Evolutionary conservation across 1,139 yeast genomes (phyloP), one percentile per base, ranked within the genome.

Genomic region (Hansenula sp.): DNA sequence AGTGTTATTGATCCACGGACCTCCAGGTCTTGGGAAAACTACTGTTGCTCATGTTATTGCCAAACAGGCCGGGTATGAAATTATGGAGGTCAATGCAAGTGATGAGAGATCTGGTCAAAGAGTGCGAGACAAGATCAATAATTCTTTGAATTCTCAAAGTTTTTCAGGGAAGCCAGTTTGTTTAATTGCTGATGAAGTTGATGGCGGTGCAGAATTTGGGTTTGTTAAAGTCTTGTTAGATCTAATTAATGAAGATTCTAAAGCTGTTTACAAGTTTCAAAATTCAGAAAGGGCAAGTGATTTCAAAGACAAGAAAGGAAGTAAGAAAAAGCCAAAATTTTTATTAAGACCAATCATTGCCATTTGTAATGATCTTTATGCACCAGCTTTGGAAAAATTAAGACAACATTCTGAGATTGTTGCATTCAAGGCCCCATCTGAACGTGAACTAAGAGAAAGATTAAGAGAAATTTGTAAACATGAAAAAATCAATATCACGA

Each of bases 21-120:
- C 97, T 0, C 91, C 96, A 1, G 99, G 99, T 1, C 75, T 87
- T n/a, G 99, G 99, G 7, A 93, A 93, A 61, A 93, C 99, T 0
- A 80, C 95, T 0, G 83, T 90, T 3, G 90, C 94, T 0, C 96
- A 91, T 61, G 76, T 89, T 2, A 75, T 90, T 33, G 96, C 96
- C 5, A 75, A 74, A 41, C 96, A 88, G 52, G 77, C 87, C 39
- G 96, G 96, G 0, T 93, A 85, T 60, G 79, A 81, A 40, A 77
- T 87, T 0, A 76, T 86, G 55, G 99, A 93, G 59, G 74, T 91
- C 51, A 93, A 93, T 64, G 97, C 99, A 1, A 83, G 96, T 54
- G 96, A 93, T 61, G 91, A 83, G 53, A 69, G 90, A 48, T 72
- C 83, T 0, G 88, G 84, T 0, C 66, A 69, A 5, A 62, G 66